phyloP scores from a whole-genome alignment of 192 early-diverging fungal genomes.

The Phycomyces blakesleeanus region DNA sequence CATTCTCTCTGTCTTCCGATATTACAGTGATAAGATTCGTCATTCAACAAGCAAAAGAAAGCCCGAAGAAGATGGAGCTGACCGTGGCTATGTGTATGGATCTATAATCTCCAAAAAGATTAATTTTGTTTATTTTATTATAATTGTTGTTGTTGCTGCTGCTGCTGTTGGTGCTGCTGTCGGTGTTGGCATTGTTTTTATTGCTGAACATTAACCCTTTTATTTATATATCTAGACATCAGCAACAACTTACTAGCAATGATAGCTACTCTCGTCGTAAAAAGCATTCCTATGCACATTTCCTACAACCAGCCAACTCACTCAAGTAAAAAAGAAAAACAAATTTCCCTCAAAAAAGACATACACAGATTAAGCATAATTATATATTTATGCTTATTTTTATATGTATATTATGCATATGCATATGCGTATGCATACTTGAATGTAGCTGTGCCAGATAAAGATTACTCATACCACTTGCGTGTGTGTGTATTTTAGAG shows the following conservation, averaged over 20 bases:
- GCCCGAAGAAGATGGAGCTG: background rate
- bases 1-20: constrained; percentile 31
- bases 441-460: too few species aligned
- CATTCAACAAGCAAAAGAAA: constrained; percentile 23
- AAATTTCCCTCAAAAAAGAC: background rate
- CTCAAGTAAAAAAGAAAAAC: constrained; percentile 33
- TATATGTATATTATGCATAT: too few species aligned
- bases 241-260: constrained; percentile 26
- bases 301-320: constrained; percentile 41
- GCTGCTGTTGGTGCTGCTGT: too few species aligned
- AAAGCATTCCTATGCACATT: constrained; percentile 47
- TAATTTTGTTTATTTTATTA: too few species aligned
- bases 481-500: constrained; percentile 31
- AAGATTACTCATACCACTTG: too few species aligned
- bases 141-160: too few species aligned
- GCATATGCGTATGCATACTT: too few species aligned
- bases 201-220: too few species aligned
- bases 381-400: background rate
- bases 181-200: too few species aligned
- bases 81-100: constrained; percentile 27
- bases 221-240: constrained; percentile 17
- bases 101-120: too few species aligned
- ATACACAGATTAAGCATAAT: background rate
- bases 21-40: constrained; percentile 31
- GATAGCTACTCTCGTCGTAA: constrained; percentile 23